A percentile compares a stretch with the other conserved stretches of the same genome.
phyloP scores from a whole-genome alignment of 208 protist genomes.

The Trypanosoma avium region DNA sequence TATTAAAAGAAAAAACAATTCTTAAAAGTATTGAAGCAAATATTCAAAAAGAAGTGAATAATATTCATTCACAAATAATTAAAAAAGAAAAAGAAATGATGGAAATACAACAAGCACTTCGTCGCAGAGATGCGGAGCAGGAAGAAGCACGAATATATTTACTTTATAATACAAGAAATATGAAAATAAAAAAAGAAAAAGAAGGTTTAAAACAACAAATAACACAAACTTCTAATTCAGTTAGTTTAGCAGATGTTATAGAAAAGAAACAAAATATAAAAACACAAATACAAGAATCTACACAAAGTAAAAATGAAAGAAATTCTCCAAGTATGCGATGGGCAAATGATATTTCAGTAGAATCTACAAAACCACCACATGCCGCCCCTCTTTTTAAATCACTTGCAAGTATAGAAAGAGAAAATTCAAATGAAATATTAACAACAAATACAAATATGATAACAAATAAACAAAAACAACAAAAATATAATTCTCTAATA shows the following conservation, averaged over 20 bases:
- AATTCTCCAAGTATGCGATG: too few species aligned
- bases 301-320: too few species aligned
- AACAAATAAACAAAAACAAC: neutral
- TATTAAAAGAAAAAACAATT: neutral
- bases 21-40: neutral
- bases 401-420: too few species aligned
- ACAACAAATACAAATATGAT: neutral
- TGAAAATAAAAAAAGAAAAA: neutral
- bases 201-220: neutral
- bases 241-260: too few species aligned
- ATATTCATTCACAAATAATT: neutral
- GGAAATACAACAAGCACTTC: neutral
- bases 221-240: too few species aligned
- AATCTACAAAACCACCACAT: too few species aligned
- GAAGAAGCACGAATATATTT: neutral
- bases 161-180: neutral
- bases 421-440: conserved; percentile 2
- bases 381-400: too few species aligned
- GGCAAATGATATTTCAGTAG: too few species aligned
- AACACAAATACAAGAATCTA: too few species aligned
- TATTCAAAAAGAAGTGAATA: neutral
- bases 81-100: neutral
- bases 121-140: neutral
- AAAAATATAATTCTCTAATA: neutral
- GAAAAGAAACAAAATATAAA: too few species aligned